Evolutionary conservation across 1,139 yeast genomes (phyloP), one percentile per base, ranked within the genome.

Genomic region (Suhomyces atakaporum): DNA sequence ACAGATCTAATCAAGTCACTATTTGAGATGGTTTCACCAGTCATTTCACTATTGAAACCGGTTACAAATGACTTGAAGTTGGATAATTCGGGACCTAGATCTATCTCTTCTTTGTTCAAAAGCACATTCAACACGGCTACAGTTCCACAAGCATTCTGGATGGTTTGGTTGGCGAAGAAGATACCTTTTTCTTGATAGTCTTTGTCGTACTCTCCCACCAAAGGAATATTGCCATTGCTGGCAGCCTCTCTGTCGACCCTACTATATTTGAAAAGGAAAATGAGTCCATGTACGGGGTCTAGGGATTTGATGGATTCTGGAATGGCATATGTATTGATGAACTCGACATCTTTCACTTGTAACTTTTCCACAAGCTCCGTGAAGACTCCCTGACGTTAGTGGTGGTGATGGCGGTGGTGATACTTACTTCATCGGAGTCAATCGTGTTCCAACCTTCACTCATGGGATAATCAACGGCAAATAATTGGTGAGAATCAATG

Each of bases 111-210:
- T 25, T 55, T 54, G 39, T 71, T 69, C 42, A 82, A 53, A 35
- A 82, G 58, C 9, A 80, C 59, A 40, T 81, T 79, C 39, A 82
- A 60, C n/a, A 82, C 81, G 0, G 89, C 89, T 50, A 79, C 86
- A 1, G 89, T 82, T n/a, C 84, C 89, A 58, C 89, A 82, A 1
- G 89, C 87, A 51, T 82, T 80, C 47, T 79, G 81, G 35, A 81
- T 79, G 24, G 77, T 75, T 54, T 82, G 89, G 38, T 72, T 73
- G 5, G 87, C 87, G 53, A 82, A 82, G 54, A 79, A 81, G 9
- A 79, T 54, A 6, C 59, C 60, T 5, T 63, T 52, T 1, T 57
- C 53, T 32, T 60, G 65, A 43, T 67, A 69, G 2, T 63, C 58
- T 1, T 46, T 45, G 42, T 73, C 79, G 46, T 70, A 77, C 7